Conservation (phyloP, 2,329 filamentous ascomycete genomes). For the Fusarium nygamai region DNA sequence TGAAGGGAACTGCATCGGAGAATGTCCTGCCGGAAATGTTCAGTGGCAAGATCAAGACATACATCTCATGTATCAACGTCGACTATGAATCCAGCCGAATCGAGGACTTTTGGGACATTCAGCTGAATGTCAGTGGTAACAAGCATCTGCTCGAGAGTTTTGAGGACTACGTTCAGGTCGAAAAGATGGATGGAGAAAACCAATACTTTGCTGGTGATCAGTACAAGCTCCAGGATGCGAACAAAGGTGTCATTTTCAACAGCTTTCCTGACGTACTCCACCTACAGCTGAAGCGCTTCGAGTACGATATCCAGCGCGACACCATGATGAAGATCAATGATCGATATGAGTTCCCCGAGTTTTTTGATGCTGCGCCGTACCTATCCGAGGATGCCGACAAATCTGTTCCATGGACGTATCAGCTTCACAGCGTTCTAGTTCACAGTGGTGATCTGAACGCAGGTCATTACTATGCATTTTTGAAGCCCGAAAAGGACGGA, state of each 20-base stretch:
- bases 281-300: conserved; percentile 94
- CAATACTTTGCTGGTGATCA: conserved; percentile 95
- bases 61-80: conserved; percentile 98
- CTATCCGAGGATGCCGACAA: conserved; percentile 86
- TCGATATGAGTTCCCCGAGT: conserved; percentile 87
- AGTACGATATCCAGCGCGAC: conserved; percentile 95
- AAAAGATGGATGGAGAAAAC: conserved; percentile 97
- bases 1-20: conserved; percentile 95
- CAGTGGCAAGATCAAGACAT: conserved; percentile 97
- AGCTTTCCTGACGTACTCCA: conserved; percentile 94
- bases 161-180: conserved; percentile 94
- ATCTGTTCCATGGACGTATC: conserved; percentile 90
- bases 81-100: conserved; percentile 95
- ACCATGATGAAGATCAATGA: conserved; percentile 99
- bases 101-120: conserved; percentile 99
- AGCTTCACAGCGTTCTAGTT: conserved; percentile 93
- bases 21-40: conserved; percentile 91
- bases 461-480: conserved; percentile 96
- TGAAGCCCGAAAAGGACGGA: conserved; percentile 92
- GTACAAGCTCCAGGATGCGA: conserved; percentile 92
- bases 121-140: conserved; percentile 95
- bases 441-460: conserved; percentile 97
- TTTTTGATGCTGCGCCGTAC: conserved; percentile 86
- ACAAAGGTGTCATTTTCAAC: conserved; percentile 97
- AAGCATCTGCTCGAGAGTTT: conserved; percentile 94